phyloP scores from a whole-genome alignment of 169 alveolate species.

The Fabrea salina region DNA sequence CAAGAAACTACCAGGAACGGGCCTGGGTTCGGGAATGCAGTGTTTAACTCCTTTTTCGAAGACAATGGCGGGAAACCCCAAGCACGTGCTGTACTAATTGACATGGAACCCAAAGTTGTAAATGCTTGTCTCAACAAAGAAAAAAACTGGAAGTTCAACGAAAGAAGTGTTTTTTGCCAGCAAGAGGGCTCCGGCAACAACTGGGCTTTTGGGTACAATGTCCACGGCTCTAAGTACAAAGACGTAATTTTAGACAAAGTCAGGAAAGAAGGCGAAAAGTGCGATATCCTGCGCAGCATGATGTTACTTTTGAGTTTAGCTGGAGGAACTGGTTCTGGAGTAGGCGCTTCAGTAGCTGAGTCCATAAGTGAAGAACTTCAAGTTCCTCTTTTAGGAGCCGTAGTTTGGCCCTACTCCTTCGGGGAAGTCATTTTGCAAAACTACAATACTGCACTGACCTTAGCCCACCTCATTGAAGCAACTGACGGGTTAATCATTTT shows the following conservation, averaged over 20 bases:
- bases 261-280: slow-evolving; percentile 84
- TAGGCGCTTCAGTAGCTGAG: slow-evolving; percentile 20
- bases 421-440: slow-evolving; percentile 30
- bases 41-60: slow-evolving; percentile 77
- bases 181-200: slow-evolving; percentile 97
- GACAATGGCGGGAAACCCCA: slow-evolving; percentile 68
- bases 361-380: slow-evolving; percentile 8
- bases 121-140: slow-evolving; percentile 88
- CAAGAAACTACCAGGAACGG: slow-evolving; percentile 72
- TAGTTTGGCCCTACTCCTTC: slow-evolving; percentile 27
- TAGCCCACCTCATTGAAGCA: not conserved
- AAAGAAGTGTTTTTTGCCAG: slow-evolving; percentile 88
- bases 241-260: slow-evolving; percentile 85
- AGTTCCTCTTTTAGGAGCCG: not conserved
- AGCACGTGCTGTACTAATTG: slow-evolving; percentile 93
- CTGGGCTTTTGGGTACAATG: slow-evolving; percentile 90
- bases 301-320: not conserved
- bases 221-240: slow-evolving; percentile 86
- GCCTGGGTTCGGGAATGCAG: slow-evolving; percentile 45
- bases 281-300: slow-evolving; percentile 81
- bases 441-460: slow-evolving; percentile 15
- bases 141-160: slow-evolving; percentile 86
- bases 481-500: not conserved
- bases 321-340: slow-evolving; percentile 33
- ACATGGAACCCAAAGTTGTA: slow-evolving; percentile 96